Evolutionary conservation across 1,139 yeast genomes (phyloP).

Genomic region (Geotrichum bryndzae): DNA sequence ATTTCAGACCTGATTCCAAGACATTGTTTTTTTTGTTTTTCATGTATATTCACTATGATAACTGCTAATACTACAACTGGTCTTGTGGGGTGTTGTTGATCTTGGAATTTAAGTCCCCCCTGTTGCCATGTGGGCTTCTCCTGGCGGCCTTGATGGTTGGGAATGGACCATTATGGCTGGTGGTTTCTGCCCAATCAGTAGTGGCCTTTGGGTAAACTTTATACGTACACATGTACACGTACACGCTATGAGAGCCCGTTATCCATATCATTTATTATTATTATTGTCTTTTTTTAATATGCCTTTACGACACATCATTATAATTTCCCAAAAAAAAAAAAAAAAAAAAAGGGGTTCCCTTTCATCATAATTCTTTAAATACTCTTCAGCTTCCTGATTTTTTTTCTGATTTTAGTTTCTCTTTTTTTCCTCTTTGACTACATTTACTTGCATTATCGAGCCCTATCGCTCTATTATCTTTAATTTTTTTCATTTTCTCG

Average conservation of each 20-base stretch:
- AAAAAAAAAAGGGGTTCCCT: neutral
- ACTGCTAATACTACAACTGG: too few relatives aligned
- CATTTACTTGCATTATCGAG: slow-evolving; percentile 5
- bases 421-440: slow-evolving; percentile 13
- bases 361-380: neutral
- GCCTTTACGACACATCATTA: neutral
- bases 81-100: neutral
- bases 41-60: too few relatives aligned
- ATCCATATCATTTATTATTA: too few relatives aligned
- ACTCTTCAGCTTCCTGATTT: neutral
- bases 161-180: neutral
- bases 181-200: neutral
- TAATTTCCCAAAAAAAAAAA: neutral
- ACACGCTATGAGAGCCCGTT: neutral
- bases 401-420: slow-evolving; percentile 1
- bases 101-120: neutral
- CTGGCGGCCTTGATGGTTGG: neutral
- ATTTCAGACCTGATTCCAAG: too few relatives aligned
- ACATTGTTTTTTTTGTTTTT: too few relatives aligned
- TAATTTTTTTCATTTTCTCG: neutral
- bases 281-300: too few relatives aligned
- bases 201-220: neutral
- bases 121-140: neutral
- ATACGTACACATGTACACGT: neutral
- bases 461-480: slow-evolving; percentile 6